Percentiles rank a stretch among this genome's conserved stretches.
phyloP scores from a whole-genome alignment of 2,329 filamentous ascomycete species.

The Tolypocladium endophyticum region DNA sequence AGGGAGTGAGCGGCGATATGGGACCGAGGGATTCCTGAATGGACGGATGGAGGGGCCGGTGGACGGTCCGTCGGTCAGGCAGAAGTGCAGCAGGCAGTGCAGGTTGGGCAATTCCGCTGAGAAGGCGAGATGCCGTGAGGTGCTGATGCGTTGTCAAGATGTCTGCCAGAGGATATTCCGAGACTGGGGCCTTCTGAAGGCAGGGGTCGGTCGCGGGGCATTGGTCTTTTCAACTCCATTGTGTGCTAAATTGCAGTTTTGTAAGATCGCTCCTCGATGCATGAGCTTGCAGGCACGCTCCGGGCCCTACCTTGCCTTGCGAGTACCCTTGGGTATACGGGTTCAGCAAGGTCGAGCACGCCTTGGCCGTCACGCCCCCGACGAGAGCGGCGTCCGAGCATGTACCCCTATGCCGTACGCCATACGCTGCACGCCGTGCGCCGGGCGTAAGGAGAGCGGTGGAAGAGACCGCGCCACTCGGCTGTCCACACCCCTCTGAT shows the following conservation, averaged over 20 bases:
- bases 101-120: slow-evolving; percentile 12
- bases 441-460: not conserved
- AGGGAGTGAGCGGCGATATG: not conserved
- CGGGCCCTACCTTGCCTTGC: not conserved
- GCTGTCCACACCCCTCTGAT: not conserved
- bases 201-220: not conserved
- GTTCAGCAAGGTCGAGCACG: not conserved
- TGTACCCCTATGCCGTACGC: not conserved
- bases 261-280: not conserved
- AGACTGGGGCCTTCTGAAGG: slow-evolving; percentile 3
- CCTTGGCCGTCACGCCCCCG: not conserved
- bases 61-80: slow-evolving; percentile 4
- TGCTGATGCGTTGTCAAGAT: slow-evolving; percentile 42
- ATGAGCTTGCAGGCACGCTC: not conserved
- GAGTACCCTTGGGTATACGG: not conserved
- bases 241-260: not conserved
- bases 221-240: not conserved
- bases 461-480: not conserved
- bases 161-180: slow-evolving; percentile 20
- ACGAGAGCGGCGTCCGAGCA: not conserved
- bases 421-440: too few relatives aligned
- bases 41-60: slow-evolving; percentile 9
- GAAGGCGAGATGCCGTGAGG: slow-evolving; percentile 1
- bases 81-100: slow-evolving; percentile 11
- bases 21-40: slow-evolving; percentile 3